A percentile compares a stretch with the other conserved stretches of the same genome.
Conservation (phyloP, 2,329 filamentous ascomycete species). For the Alternaria brassicae region DNA sequence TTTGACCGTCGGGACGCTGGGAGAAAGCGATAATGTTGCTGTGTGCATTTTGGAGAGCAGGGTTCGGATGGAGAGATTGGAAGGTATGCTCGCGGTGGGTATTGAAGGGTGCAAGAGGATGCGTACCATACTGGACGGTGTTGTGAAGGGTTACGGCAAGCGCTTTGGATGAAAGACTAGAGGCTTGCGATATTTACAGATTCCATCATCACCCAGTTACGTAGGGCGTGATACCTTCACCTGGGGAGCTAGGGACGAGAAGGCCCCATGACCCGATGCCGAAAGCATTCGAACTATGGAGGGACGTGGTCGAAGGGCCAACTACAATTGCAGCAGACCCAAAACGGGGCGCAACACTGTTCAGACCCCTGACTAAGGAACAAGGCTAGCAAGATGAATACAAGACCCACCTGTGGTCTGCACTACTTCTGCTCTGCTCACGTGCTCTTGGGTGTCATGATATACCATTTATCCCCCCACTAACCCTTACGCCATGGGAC, state of each 20-base stretch:
- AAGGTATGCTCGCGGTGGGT: constrained; percentile 91
- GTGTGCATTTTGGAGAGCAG: constrained; percentile 87
- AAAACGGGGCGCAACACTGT: background rate
- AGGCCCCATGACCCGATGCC: background rate
- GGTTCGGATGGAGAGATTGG: constrained; percentile 80
- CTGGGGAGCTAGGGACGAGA: background rate
- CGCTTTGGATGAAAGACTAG: constrained; percentile 37
- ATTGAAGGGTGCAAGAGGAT: constrained; percentile 92
- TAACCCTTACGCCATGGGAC: background rate
- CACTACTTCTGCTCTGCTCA: background rate
- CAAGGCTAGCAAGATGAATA: background rate
- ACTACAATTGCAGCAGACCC: background rate
- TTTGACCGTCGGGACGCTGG: constrained; percentile 82
- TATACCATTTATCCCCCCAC: background rate
- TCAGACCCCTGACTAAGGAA: background rate
- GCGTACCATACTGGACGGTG: constrained; percentile 77
- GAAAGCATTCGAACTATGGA: background rate
- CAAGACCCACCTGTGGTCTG: background rate
- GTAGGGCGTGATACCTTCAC: background rate
- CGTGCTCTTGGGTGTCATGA: no score
- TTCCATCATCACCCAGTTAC: background rate
- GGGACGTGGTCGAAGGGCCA: background rate
- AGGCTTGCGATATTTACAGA: background rate
- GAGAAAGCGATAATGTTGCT: constrained; percentile 75
- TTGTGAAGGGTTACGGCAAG: constrained; percentile 62